phyloP scores from a whole-genome alignment of 257 asterid genomes.

The Nicotiana benthamiana region DNA sequence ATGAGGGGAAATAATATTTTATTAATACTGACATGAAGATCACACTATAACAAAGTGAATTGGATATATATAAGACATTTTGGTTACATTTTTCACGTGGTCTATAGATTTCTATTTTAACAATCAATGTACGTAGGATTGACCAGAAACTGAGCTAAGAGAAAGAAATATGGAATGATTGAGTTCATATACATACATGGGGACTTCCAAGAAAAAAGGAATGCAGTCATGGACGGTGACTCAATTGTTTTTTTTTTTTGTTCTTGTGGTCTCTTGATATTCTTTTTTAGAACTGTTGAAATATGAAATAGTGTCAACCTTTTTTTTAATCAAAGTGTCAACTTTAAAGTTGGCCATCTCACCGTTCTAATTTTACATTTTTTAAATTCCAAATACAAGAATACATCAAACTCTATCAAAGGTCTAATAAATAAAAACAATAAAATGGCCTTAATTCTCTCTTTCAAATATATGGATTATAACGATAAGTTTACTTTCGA shows the following conservation, averaged over 20 bases:
- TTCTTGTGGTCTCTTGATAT: too few relatives aligned
- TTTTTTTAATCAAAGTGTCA: too few relatives aligned
- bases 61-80: neutral
- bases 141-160: neutral
- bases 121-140: neutral
- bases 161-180: neutral
- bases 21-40: neutral
- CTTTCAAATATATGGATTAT: neutral
- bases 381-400: neutral
- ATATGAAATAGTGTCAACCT: too few relatives aligned
- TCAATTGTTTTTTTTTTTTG: too few relatives aligned
- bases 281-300: too few relatives aligned
- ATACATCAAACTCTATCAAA: neutral
- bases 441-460: neutral
- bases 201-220: neutral
- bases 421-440: neutral
- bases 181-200: neutral
- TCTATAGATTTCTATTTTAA: neutral
- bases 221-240: neutral
- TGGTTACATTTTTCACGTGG: constrained; percentile 1
- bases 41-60: neutral
- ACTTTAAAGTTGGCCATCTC: neutral
- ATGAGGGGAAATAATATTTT: neutral
- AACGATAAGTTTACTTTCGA: neutral
- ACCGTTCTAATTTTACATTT: neutral